Base-by-base conservation (phyloP, 805 yeast genomes). In the Vanderwaltozyma tropicalis region DNA sequence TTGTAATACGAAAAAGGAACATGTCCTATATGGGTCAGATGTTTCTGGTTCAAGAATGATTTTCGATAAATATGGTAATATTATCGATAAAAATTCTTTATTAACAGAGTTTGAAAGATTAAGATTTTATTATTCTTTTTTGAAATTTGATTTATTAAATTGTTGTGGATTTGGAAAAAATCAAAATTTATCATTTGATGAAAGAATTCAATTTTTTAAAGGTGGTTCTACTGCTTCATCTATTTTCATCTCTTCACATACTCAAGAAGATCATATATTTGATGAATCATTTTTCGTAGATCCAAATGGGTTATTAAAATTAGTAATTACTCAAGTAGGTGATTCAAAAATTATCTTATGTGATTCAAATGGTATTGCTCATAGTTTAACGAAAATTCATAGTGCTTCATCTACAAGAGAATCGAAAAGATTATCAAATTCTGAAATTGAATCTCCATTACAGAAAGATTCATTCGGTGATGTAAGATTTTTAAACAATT, bases 391-490 rank as follows among this genome's bases (percentile, higher is more conserved):
- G 1, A 68, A 73, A 27, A 73, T 78, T 26, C 98, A 92, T 59
- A 96, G 89, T 59, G 95, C 96, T 2, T 73, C 84, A 0, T 80
- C 87, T 34, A 80, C 86, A 1, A 65, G 74, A 10, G 98, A 92
- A 60, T 71, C 82, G 2, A 65, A 74, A 35, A 66, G 98, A 41
- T 63, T 92, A 31, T 68, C 81, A 72, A 74, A 43, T 81, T 69
- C 28, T 3, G 29, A 29, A 3, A 17, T 31, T 8, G 12, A 21
- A 31, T 32, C 6, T 9, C 3, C 22, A 12, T 13, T 79, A 41
- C 73, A 80, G 52, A 77, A 82, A 6, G 97, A 89, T 56, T 80
- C 96, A 3, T 89, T 88, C 64, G 98, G 98, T 6, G 94, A 87
- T 52, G 85, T 82, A 52, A 57, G 97, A 40, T 88, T 79, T 50